These are phyloP conservation scores for Pleurotus giganteus DNA, from an alignment of 768 basidiomycete genomes.

Conservation along the genomic window DNA sequence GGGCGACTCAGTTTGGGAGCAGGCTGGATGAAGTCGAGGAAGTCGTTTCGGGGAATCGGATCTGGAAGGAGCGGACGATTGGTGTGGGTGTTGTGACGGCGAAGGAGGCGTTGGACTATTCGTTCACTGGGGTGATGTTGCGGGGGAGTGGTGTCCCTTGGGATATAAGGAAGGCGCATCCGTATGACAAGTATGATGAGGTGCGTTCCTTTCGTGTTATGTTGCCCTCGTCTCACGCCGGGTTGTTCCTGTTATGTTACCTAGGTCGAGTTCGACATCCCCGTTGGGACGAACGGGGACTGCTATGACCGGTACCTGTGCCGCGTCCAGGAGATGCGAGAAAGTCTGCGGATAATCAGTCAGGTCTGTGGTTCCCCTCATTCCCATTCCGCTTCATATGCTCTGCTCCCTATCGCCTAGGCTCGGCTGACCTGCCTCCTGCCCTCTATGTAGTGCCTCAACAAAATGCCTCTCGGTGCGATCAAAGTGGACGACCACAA, in stretches of 20 bases:
- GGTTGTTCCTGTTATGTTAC: not conserved
- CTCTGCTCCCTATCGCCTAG: too few species aligned
- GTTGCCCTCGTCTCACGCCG: constrained; percentile 1
- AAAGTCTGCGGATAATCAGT: constrained; percentile 84
- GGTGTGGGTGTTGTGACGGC: constrained; percentile 90
- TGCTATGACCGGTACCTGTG: constrained; percentile 98
- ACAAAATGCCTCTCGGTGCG: constrained; percentile 93
- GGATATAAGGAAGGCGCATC: constrained; percentile 89
- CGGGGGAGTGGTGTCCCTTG: constrained; percentile 91
- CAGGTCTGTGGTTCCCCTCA: too few species aligned
- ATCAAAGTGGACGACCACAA: constrained; percentile 98
- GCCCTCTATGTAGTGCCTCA: constrained; percentile 70
- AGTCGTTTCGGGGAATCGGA: constrained; percentile 95
- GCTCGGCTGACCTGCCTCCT: too few species aligned
- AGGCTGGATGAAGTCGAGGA: constrained; percentile 98
- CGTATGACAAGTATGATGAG: constrained; percentile 97
- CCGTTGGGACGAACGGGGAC: constrained; percentile 95
- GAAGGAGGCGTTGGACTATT: constrained; percentile 87
- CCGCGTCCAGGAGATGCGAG: constrained; percentile 97
- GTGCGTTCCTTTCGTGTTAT: constrained; percentile 31
- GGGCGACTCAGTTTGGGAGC: constrained; percentile 91
- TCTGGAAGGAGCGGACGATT: constrained; percentile 95
- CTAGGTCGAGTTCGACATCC: constrained; percentile 96
- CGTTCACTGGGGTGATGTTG: constrained; percentile 97
- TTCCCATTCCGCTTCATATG: too few species aligned